These are phyloP conservation scores for Phytophthora tubulina DNA, from an alignment of 352 stramenopile species.

Conservation along the genomic window DNA sequence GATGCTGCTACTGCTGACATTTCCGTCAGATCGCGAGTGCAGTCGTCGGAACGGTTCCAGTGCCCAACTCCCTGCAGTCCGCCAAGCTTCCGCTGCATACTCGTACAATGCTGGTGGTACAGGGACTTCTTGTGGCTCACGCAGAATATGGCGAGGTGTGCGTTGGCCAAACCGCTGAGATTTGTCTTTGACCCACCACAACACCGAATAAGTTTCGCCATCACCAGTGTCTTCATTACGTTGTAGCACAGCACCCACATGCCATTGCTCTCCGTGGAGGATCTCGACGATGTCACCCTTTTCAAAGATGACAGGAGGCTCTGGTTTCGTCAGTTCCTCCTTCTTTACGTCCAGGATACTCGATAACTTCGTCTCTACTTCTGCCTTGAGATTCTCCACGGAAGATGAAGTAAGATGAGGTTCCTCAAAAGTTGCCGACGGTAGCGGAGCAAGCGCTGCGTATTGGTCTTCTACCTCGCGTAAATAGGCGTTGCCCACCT, in stretches of 20 bases:
- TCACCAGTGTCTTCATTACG: constrained; percentile 54
- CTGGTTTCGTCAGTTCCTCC: constrained; percentile 4
- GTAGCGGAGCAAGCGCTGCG: constrained; percentile 51
- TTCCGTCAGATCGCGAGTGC: constrained; percentile 41
- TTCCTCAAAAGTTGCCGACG: constrained; percentile 25
- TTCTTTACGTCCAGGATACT: background rate
- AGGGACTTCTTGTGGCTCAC: constrained; percentile 46
- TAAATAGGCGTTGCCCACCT: constrained; percentile 61
- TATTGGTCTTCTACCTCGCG: constrained; percentile 67
- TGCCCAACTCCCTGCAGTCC: constrained; percentile 54
- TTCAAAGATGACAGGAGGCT: constrained; percentile 43
- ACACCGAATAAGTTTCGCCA: constrained; percentile 71
- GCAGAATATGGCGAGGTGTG: constrained; percentile 60
- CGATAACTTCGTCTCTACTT: background rate
- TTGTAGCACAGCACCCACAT: constrained; percentile 71
- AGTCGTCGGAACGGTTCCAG: constrained; percentile 54
- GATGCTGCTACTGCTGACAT: constrained; percentile 4
- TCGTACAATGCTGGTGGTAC: constrained; percentile 56
- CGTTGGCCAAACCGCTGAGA: constrained; percentile 77
- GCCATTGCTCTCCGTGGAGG: constrained; percentile 62
- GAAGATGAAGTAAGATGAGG: background rate
- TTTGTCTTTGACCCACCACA: constrained; percentile 87
- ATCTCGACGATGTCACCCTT: constrained; percentile 79
- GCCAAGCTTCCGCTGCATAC: constrained; percentile 63
- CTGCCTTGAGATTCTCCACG: constrained; percentile 8